These are phyloP conservation scores for Citrus maxima DNA, from an alignment of 345 rosid species.

Conservation along the genomic window DNA sequence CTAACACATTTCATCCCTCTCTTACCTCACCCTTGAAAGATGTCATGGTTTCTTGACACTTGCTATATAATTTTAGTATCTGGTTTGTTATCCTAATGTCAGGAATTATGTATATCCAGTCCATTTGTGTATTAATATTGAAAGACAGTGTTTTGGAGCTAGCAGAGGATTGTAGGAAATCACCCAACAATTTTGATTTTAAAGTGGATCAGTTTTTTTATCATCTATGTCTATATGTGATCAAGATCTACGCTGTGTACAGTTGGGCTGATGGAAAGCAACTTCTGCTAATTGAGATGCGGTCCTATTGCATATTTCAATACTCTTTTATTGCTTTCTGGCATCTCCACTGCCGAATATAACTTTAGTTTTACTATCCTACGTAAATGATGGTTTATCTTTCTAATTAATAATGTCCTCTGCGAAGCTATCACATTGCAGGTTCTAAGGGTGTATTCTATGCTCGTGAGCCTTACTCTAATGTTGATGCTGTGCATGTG, in stretches of 20 bases:
- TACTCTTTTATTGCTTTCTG: not conserved
- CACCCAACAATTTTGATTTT: not conserved
- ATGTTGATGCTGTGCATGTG: conserved; percentile 62
- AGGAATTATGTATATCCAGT: not conserved
- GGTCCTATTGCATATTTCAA: not conserved
- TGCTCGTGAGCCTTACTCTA: conserved; percentile 84
- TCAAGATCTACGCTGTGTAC: not conserved
- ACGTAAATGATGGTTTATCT: not conserved
- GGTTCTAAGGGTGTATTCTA: conserved; percentile 80
- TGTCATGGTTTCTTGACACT: not conserved
- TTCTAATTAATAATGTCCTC: conserved; percentile 17
- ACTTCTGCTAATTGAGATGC: not conserved
- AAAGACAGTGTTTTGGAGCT: not conserved
- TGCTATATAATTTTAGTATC: not conserved
- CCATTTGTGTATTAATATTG: not conserved
- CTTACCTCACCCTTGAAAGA: not conserved
- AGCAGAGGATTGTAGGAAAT: not conserved
- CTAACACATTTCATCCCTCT: not conserved
- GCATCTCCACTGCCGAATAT: not conserved
- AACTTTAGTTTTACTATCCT: not conserved
- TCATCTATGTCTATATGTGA: not conserved
- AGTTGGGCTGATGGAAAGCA: not conserved
- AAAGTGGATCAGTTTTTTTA: not conserved
- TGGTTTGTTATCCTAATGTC: not conserved
- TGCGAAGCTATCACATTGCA: conserved; percentile 80